Percentiles rank a stretch among this genome's conserved stretches.
Evolutionary conservation across 2,329 filamentous ascomycete genomes (phyloP).

Genomic region (Alternaria tenuissima): DNA sequence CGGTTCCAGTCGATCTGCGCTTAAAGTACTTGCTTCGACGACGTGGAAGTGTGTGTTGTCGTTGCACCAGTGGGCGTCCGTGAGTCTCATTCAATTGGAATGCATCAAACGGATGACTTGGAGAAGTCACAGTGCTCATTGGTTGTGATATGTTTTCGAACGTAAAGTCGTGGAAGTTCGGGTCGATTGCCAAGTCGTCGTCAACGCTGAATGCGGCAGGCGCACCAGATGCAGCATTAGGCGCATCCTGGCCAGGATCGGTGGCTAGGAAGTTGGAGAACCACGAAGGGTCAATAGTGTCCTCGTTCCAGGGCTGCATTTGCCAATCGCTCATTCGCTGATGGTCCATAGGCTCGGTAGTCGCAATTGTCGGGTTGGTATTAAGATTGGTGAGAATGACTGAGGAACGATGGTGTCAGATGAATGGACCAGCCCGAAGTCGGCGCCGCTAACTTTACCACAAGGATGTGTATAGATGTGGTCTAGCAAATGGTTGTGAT

Average conservation of each 20-base stretch:
- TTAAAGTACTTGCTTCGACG: slow-evolving; percentile 28
- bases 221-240: neutral
- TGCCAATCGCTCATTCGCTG: slow-evolving; percentile 10
- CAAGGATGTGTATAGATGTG: neutral
- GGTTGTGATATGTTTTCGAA: neutral
- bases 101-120: slow-evolving; percentile 1
- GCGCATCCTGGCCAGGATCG: neutral
- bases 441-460: neutral
- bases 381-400: neutral
- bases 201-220: slow-evolving; percentile 5
- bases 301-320: slow-evolving; percentile 3
- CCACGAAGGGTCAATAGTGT: slow-evolving; percentile 10
- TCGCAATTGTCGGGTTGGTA: neutral
- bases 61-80: slow-evolving; percentile 3
- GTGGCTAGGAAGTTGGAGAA: slow-evolving; percentile 7
- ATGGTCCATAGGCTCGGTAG: slow-evolving; percentile 9
- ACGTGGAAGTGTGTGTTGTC: slow-evolving; percentile 25
- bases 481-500: neutral
- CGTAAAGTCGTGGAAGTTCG: neutral
- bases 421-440: slow-evolving; percentile 6
- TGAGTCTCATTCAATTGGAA: slow-evolving; percentile 1
- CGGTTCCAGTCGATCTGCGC: slow-evolving; percentile 13
- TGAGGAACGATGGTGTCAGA: neutral
- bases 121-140: neutral
- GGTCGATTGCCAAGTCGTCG: neutral